phyloP scores from a whole-genome alignment of 129 eudicot species.

The Tagetes patula region DNA sequence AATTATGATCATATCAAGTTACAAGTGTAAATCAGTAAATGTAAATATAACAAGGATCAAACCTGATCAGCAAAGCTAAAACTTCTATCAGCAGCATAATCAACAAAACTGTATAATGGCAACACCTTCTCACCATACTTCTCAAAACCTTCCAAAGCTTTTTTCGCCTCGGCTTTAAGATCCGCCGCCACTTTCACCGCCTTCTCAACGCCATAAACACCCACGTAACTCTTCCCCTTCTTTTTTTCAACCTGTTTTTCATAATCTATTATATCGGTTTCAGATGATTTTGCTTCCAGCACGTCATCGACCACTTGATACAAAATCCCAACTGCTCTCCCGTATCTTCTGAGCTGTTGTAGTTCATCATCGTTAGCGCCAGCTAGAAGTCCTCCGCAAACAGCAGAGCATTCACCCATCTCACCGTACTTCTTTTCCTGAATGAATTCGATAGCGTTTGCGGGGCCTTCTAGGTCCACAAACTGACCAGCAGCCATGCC shows the following conservation, averaged over 20 bases:
- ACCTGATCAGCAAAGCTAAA: conserved; percentile 58
- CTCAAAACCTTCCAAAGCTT: conserved; percentile 67
- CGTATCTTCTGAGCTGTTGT: conserved; percentile 66
- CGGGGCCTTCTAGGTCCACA: conserved; percentile 80
- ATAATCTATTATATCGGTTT: background rate
- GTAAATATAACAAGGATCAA: conserved; percentile 15
- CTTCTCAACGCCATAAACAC: conserved; percentile 80
- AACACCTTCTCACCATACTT: conserved; percentile 81
- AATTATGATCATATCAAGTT: conserved; percentile 2
- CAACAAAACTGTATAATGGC: conserved; percentile 85
- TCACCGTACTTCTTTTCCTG: conserved; percentile 93
- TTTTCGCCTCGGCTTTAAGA: conserved; percentile 68
- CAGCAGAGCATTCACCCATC: conserved; percentile 93
- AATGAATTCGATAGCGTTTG: conserved; percentile 68
- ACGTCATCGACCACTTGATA: conserved; percentile 87
- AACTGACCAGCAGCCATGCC: conserved; percentile 99
- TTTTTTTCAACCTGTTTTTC: conserved; percentile 27
- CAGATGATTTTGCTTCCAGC: conserved; percentile 46
- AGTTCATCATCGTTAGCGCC: conserved; percentile 83
- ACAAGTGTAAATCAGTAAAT: background rate
- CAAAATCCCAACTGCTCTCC: conserved; percentile 81
- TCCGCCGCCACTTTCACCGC: conserved; percentile 88
- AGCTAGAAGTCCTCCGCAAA: conserved; percentile 77
- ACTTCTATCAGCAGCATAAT: conserved; percentile 87
- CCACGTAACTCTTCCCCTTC: conserved; percentile 74